Percentiles rank a stretch among this genome's conserved stretches.
Conservation (phyloP, 2,329 filamentous ascomycete genomes). For the Arthrobotrys musiformis region DNA sequence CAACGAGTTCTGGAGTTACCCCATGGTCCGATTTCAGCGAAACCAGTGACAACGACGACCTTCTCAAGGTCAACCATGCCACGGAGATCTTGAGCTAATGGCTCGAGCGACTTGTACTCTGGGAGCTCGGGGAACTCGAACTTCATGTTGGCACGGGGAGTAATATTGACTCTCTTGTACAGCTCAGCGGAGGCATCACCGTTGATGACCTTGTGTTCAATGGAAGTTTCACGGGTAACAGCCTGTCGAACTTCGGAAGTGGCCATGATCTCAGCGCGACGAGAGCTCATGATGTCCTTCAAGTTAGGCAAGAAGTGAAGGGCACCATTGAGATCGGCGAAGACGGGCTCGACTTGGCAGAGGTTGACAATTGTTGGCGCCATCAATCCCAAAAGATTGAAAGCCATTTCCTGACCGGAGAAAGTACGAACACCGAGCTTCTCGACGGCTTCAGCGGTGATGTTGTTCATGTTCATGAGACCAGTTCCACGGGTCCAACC, state of each 20-base stretch:
- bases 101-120: slow-evolving; percentile 93
- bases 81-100: slow-evolving; percentile 86
- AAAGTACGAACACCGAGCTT: slow-evolving; percentile 97
- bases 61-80: slow-evolving; percentile 99
- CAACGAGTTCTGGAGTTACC: slow-evolving; percentile 97
- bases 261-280: slow-evolving; percentile 94
- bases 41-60: slow-evolving; percentile 96
- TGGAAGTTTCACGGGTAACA: slow-evolving; percentile 92
- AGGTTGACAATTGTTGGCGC: slow-evolving; percentile 91
- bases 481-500: slow-evolving; percentile 99
- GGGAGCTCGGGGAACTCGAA: slow-evolving; percentile 92
- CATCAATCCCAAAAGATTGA: slow-evolving; percentile 97
- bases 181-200: slow-evolving; percentile 90
- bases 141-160: slow-evolving; percentile 97
- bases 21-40: slow-evolving; percentile 96
- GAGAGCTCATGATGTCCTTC: slow-evolving; percentile 90
- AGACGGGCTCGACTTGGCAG: slow-evolving; percentile 94
- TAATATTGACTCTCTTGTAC: slow-evolving; percentile 92
- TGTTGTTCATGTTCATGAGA: slow-evolving; percentile 97
- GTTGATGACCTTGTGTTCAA: slow-evolving; percentile 97
- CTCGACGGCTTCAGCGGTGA: slow-evolving; percentile 96
- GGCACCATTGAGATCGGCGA: slow-evolving; percentile 96
- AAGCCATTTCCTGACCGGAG: slow-evolving; percentile 99
- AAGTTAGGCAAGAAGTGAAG: slow-evolving; percentile 97
- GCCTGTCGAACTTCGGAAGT: slow-evolving; percentile 92